Conservation (phyloP, 805 yeast species). For the Kregervanrija pseudodelftensis region DNA sequence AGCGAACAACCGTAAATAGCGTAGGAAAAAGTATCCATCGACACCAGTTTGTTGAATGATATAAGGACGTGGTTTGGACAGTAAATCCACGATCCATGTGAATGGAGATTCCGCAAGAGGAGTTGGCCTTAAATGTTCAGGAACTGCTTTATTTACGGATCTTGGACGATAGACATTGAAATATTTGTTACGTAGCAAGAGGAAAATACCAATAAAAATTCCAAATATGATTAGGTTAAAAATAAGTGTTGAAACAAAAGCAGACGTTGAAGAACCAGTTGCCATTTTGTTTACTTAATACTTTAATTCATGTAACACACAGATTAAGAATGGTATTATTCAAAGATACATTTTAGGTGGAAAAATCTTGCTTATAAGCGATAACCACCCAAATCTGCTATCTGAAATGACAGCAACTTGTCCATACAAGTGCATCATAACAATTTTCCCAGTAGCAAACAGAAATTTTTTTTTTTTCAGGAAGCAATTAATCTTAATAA, state of each 20-base stretch:
- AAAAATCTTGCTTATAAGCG: too few species aligned
- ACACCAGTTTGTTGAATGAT: constrained; percentile 63
- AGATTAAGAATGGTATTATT: too few species aligned
- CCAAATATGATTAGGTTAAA: constrained; percentile 36
- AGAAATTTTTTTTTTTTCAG: too few species aligned
- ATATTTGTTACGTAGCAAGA: constrained; percentile 36
- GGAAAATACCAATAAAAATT: constrained; percentile 34
- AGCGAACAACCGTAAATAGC: constrained; percentile 54
- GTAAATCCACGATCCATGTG: constrained; percentile 47
- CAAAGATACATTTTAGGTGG: too few species aligned
- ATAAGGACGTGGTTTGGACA: constrained; percentile 52
- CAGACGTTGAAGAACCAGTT: constrained; percentile 35
- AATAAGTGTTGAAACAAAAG: constrained; percentile 41
- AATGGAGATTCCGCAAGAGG: constrained; percentile 38
- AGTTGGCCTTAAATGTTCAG: constrained; percentile 37
- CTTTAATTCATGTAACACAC: too few species aligned
- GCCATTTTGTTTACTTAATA: too few species aligned
- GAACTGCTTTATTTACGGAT: constrained; percentile 36
- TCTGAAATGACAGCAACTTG: too few species aligned
- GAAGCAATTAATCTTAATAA: too few species aligned
- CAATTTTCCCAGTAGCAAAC: too few species aligned
- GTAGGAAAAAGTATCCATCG: constrained; percentile 70
- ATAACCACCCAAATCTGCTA: too few species aligned
- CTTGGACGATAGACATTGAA: constrained; percentile 49
- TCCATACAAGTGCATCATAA: too few species aligned